A percentile compares a stretch with the other conserved stretches of the same genome.
Evolutionary conservation across 176 grass and related monocot genomes (phyloP).

Genomic region (sorghum (Sorghum bicolor)): Sorghum_bicolor_NCBIv3 NC_012871.2:6453501-6454000

Average conservation of each 20-base stretch:
- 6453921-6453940: neutral
- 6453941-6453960: neutral
- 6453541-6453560: neutral
- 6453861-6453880: neutral
- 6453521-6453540: neutral
- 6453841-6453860: neutral
- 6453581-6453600: slow-evolving; percentile 25
- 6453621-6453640: neutral
- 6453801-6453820: slow-evolving; percentile 16
- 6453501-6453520: slow-evolving; percentile 54
- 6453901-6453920: neutral
- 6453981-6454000: slow-evolving; percentile 1
- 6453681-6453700: neutral
- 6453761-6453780: neutral
- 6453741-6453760: slow-evolving; percentile 2
- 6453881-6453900: neutral
- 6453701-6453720: slow-evolving; percentile 13
- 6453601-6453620: neutral
- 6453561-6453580: slow-evolving; percentile 31
- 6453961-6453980: slow-evolving; percentile 20
- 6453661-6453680: neutral
- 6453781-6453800: slow-evolving; percentile 13
- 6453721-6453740: slow-evolving; percentile 32
- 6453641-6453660: neutral
- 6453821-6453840: neutral